phyloP scores from a whole-genome alignment of 2,329 filamentous ascomycete genomes.

The Colletotrichum phormii region DNA sequence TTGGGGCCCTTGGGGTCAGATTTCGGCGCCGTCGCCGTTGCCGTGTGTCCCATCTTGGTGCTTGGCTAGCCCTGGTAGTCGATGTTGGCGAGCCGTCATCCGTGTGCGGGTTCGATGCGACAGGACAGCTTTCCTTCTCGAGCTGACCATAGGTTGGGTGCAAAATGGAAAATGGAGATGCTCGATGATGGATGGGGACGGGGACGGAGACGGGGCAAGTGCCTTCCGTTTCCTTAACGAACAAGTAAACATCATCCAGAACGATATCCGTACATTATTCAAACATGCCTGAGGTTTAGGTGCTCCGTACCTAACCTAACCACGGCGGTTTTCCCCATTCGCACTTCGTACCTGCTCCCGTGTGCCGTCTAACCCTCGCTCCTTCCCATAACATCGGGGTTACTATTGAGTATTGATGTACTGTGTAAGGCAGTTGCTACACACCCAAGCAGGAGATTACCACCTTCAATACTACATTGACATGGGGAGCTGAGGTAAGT shows the following conservation, averaged over 20 bases:
- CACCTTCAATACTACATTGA: background rate
- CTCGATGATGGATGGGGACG: background rate
- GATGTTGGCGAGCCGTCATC: background rate
- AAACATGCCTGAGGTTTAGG: background rate
- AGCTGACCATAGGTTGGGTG: background rate
- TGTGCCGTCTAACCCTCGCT: background rate
- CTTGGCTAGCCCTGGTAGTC: background rate
- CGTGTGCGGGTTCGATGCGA: background rate
- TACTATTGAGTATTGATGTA: background rate
- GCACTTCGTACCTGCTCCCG: background rate
- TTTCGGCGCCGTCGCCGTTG: constrained; percentile 7
- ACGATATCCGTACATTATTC: background rate
- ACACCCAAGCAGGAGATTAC: background rate
- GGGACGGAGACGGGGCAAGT: background rate
- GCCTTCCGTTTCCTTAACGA: background rate
- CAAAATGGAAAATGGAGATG: background rate
- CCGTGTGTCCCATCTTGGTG: constrained; percentile 23
- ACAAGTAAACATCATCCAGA: background rate
- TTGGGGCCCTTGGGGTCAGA: background rate
- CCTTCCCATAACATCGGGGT: background rate
- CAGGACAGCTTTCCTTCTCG: background rate
- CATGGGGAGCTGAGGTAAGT: background rate
- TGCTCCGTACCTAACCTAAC: no score
- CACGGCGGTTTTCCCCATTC: background rate
- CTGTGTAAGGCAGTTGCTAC: background rate